Evolutionary conservation across 106 monocot species (phyloP).

Genomic region (Platanthera zijinensis): DNA sequence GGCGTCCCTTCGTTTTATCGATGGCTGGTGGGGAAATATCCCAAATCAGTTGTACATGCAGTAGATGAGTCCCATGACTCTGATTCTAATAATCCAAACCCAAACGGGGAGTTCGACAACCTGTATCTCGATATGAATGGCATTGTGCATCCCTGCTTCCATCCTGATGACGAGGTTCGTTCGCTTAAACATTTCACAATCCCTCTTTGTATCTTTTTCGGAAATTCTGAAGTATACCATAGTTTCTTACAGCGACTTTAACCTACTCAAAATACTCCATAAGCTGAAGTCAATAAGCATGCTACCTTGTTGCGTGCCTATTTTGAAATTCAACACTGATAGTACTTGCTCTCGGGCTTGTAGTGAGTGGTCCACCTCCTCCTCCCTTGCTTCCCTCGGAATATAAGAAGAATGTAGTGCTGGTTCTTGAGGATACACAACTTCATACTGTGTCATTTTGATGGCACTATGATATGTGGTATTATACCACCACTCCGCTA

Average conservation of each 20-base stretch:
- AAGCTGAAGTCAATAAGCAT: not conserved
- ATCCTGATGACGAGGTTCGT: slow-evolving; percentile 38
- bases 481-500: too few relatives aligned
- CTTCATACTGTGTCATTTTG: too few relatives aligned
- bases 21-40: slow-evolving; percentile 29
- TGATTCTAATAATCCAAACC: slow-evolving; percentile 11
- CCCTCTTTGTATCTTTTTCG: too few relatives aligned
- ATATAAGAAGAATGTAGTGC: too few relatives aligned
- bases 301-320: not conserved
- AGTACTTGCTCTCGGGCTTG: not conserved
- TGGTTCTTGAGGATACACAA: too few relatives aligned
- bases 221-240: too few relatives aligned
- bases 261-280: too few relatives aligned
- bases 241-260: too few relatives aligned
- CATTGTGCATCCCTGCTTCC: slow-evolving; percentile 66
- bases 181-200: not conserved
- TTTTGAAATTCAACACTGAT: not conserved
- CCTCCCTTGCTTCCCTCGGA: too few relatives aligned
- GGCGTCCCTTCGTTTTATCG: slow-evolving; percentile 31
- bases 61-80: not conserved
- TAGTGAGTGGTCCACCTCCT: too few relatives aligned
- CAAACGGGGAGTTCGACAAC: slow-evolving; percentile 46
- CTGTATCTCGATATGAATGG: slow-evolving; percentile 61
- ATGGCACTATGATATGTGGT: too few relatives aligned
- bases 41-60: slow-evolving; percentile 13